Conservation (phyloP, 805 yeast species). For the Spathaspora arborariae region DNA sequence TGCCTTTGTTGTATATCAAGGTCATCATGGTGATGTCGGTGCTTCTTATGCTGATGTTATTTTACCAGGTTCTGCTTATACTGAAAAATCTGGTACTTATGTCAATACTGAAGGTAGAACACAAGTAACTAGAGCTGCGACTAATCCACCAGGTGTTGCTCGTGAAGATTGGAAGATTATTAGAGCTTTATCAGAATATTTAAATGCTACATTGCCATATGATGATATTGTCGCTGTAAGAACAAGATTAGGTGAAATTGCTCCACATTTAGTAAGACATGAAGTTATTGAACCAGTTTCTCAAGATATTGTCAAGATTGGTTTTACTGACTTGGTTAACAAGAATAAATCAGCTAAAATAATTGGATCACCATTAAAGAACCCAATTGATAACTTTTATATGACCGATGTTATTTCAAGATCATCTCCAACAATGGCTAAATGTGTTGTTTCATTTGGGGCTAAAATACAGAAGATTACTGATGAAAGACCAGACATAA, state of each 20-base stretch:
- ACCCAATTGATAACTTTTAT: slow-evolving; percentile 79
- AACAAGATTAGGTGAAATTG: slow-evolving; percentile 66
- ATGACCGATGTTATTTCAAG: slow-evolving; percentile 85
- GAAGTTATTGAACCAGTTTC: slow-evolving; percentile 72
- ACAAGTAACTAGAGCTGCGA: slow-evolving; percentile 81
- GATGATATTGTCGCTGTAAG: slow-evolving; percentile 69
- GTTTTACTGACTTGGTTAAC: slow-evolving; percentile 43
- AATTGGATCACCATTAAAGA: slow-evolving; percentile 48
- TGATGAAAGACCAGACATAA: slow-evolving; percentile 45
- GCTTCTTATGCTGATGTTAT: slow-evolving; percentile 86
- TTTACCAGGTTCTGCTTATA: slow-evolving; percentile 84
- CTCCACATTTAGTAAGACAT: slow-evolving; percentile 76
- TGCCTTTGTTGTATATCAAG: slow-evolving; percentile 85
- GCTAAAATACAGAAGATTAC: slow-evolving; percentile 57
- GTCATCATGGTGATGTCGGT: slow-evolving; percentile 89
- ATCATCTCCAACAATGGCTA: slow-evolving; percentile 88
- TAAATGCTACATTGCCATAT: slow-evolving; percentile 68
- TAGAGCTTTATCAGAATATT: slow-evolving; percentile 77
- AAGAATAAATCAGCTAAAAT: slow-evolving; percentile 38
- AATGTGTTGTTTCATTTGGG: slow-evolving; percentile 71
- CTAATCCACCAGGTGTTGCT: slow-evolving; percentile 83
- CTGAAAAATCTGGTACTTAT: slow-evolving; percentile 80
- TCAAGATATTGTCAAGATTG: slow-evolving; percentile 51
- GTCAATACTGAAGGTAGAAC: slow-evolving; percentile 90
- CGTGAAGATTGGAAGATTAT: slow-evolving; percentile 90